These are phyloP conservation scores for Testicularia cyperi DNA, from an alignment of 1,284 basidiomycete genomes.

Conservation along the genomic window DNA sequence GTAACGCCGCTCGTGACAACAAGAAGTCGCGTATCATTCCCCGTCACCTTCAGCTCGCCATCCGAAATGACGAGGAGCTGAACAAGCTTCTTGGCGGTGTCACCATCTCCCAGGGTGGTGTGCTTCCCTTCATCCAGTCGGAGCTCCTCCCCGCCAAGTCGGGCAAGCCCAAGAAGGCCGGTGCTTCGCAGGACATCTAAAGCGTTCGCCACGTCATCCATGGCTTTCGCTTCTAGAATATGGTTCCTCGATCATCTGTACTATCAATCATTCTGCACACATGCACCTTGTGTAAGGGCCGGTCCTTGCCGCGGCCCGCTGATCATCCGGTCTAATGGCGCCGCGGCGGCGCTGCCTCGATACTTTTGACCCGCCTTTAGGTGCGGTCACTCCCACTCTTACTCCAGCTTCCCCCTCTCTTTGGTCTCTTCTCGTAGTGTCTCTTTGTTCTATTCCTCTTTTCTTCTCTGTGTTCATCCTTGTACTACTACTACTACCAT, in stretches of 20 bases:
- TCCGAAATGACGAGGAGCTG: conserved; percentile 92
- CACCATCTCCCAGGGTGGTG: conserved; percentile 76
- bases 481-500: conserved; percentile 49
- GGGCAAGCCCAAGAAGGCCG: conserved; percentile 63
- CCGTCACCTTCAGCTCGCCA: conserved; percentile 86
- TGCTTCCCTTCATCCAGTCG: conserved; percentile 88
- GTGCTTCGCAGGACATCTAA: conserved; percentile 58
- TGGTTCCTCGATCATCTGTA: conserved; percentile 11
- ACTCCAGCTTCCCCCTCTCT: conserved; percentile 2
- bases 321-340: no score
- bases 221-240: conserved; percentile 21
- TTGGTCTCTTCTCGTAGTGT: conserved; percentile 2
- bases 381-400: no score
- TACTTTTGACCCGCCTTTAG: no score
- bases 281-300: no score
- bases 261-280: background rate
- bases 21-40: conserved; percentile 95
- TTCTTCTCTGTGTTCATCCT: conserved; percentile 44
- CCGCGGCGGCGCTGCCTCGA: no score
- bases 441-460: conserved; percentile 14
- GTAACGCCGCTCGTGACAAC: conserved; percentile 96
- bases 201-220: conserved; percentile 12
- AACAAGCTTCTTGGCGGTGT: conserved; percentile 65
- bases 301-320: no score
- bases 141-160: conserved; percentile 73